Percentiles rank a stretch among this genome's conserved stretches.
Evolutionary conservation across 805 yeast genomes (phyloP).

Genomic region (Priceomyces carsonii): DNA sequence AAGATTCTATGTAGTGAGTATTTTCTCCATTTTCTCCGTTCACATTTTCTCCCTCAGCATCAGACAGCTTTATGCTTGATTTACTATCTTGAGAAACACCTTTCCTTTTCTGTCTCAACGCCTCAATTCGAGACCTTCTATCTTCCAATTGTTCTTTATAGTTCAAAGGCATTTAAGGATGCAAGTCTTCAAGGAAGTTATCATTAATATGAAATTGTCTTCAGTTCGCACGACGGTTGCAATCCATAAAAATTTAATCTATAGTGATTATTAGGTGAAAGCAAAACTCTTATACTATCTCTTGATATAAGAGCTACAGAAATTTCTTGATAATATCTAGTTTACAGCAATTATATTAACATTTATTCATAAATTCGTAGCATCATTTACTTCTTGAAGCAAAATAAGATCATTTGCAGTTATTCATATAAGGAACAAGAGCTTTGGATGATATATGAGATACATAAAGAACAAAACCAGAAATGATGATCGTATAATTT

Average conservation of each 20-base stretch:
- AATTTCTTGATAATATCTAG: no score
- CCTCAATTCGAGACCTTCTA: slow-evolving; percentile 20
- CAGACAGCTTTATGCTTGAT: background rate
- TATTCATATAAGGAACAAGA: background rate
- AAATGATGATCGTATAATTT: no score
- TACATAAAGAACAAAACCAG: no score
- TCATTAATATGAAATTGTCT: no score
- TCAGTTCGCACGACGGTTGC: slow-evolving; percentile 2
- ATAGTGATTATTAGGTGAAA: no score
- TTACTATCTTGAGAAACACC: background rate
- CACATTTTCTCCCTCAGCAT: background rate
- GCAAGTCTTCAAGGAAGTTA: no score
- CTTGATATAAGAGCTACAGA: no score
- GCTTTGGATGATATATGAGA: no score
- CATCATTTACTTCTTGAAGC: background rate
- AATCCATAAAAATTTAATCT: no score
- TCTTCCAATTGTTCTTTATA: slow-evolving; percentile 10
- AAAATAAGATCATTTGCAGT: background rate
- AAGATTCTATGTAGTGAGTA: background rate
- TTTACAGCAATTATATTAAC: no score
- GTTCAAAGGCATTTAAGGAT: slow-evolving; percentile 7
- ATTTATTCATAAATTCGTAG: no score
- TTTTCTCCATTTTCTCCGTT: background rate
- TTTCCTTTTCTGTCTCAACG: slow-evolving; percentile 13
- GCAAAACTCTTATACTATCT: no score